Conservation (phyloP, 495 filamentous ascomycete genomes). For the Xylaria sp. region DNA sequence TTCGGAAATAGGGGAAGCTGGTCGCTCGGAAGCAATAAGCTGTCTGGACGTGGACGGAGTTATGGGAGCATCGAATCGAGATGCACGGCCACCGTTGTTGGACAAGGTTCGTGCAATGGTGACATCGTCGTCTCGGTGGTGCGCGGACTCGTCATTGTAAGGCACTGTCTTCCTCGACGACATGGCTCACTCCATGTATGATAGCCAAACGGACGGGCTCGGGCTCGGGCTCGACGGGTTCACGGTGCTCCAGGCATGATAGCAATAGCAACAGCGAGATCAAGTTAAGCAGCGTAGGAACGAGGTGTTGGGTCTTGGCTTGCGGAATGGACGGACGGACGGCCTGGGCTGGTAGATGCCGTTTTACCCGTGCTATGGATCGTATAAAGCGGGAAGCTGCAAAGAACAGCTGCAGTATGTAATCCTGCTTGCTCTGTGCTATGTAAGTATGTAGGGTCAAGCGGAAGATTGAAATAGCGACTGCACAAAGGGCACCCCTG, state of each 20-base stretch:
- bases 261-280: no score
- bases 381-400: neutral
- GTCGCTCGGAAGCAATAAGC: slow-evolving; percentile 23
- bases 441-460: no score
- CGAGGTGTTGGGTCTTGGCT: neutral
- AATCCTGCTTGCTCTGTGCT: no score
- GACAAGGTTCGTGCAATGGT: slow-evolving; percentile 8
- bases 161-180: slow-evolving; percentile 39
- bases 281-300: neutral
- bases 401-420: neutral
- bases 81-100: slow-evolving; percentile 18
- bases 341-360: neutral
- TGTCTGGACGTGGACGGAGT: slow-evolving; percentile 30
- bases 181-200: slow-evolving; percentile 35
- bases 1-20: slow-evolving; percentile 31
- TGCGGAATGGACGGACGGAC: neutral
- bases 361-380: slow-evolving; percentile 2
- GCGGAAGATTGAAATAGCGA: neutral
- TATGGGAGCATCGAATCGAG: slow-evolving; percentile 28
- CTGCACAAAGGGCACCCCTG: no score
- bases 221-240: slow-evolving; percentile 30
- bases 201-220: slow-evolving; percentile 5
- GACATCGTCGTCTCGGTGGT: slow-evolving; percentile 27
- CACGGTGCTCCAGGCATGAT: slow-evolving; percentile 35
- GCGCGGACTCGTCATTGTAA: slow-evolving; percentile 32